Percentiles rank a stretch among this genome's conserved stretches.
Evolutionary conservation across 2,329 filamentous ascomycete genomes (phyloP).

Genomic region (Mycogone perniciosa): DNA sequence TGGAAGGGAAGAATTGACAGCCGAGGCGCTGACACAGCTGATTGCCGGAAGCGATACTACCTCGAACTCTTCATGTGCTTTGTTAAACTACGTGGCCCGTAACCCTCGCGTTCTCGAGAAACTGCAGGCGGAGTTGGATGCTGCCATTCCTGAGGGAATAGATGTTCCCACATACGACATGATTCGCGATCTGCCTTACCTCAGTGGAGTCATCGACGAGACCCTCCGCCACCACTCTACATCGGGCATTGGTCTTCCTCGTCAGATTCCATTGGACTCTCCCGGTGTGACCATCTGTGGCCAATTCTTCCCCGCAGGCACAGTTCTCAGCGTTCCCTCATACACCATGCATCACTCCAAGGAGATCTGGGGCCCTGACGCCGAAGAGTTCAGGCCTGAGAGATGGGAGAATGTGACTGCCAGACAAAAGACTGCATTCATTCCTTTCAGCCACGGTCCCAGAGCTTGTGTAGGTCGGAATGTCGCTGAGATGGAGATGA

Average conservation of each 20-base stretch:
- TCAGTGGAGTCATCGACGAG: conserved; percentile 72
- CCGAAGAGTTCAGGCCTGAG: conserved; percentile 66
- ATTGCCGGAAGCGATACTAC: conserved; percentile 76
- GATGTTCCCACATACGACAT: conserved; percentile 65
- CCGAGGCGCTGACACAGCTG: conserved; percentile 82
- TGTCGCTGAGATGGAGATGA: conserved; percentile 84
- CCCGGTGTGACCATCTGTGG: conserved; percentile 59
- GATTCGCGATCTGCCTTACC: conserved; percentile 69
- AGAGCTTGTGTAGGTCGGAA: conserved; percentile 71
- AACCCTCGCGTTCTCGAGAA: conserved; percentile 66
- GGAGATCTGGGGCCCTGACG: conserved; percentile 67
- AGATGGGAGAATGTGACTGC: conserved; percentile 60
- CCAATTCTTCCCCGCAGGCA: conserved; percentile 66
- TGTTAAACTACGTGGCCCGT: conserved; percentile 68
- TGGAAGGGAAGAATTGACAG: conserved; percentile 72
- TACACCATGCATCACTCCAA: conserved; percentile 76
- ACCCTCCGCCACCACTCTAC: conserved; percentile 82
- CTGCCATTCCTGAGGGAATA: conserved; percentile 52
- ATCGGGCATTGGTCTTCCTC: conserved; percentile 77
- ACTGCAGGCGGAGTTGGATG: conserved; percentile 71
- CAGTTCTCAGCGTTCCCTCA: conserved; percentile 70
- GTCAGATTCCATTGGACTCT: conserved; percentile 59
- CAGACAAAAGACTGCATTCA: conserved; percentile 66
- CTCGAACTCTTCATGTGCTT: conserved; percentile 73
- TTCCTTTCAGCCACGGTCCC: conserved; percentile 67